phyloP scores from a whole-genome alignment of 345 rosid species.

The Anacardium occidentale region DNA sequence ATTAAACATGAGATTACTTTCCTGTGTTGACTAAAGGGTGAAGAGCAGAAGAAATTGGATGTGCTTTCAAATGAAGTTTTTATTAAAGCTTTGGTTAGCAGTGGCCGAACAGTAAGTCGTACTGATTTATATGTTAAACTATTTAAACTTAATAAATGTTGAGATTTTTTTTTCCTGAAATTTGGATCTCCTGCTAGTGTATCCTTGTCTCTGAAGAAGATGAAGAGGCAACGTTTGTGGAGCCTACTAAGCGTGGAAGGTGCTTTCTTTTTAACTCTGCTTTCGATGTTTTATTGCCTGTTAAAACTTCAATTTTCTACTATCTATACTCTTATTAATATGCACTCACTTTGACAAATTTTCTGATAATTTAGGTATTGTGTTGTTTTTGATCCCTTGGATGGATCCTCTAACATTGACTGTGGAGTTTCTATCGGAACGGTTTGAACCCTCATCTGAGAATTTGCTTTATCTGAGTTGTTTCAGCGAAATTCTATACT shows the following conservation, averaged over 20 bases:
- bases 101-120: conserved; percentile 84
- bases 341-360: not conserved
- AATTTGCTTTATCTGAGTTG: not conserved
- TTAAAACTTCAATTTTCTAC: not conserved
- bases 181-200: conserved; percentile 47
- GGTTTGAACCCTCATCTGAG: conserved; percentile 37
- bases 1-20: not conserved
- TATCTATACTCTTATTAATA: conserved; percentile 1
- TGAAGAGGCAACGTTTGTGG: conserved; percentile 89
- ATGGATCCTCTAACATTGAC: conserved; percentile 97
- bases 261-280: conserved; percentile 24
- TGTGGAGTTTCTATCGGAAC: conserved; percentile 99
- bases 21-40: conserved; percentile 56
- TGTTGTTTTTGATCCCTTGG: conserved; percentile 96
- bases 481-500: conserved; percentile 6
- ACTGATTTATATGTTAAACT: conserved; percentile 3
- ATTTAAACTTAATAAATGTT: not conserved
- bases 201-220: conserved; percentile 98
- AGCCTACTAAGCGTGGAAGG: conserved; percentile 76
- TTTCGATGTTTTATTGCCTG: conserved; percentile 4
- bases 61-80: conserved; percentile 96
- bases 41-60: conserved; percentile 97
- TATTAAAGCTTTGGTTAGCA: conserved; percentile 90
- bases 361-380: conserved; percentile 57
- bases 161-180: conserved; percentile 15